Base-by-base conservation (phyloP, 2,329 filamentous ascomycete genomes). In the Fusarium heterosporum region DNA sequence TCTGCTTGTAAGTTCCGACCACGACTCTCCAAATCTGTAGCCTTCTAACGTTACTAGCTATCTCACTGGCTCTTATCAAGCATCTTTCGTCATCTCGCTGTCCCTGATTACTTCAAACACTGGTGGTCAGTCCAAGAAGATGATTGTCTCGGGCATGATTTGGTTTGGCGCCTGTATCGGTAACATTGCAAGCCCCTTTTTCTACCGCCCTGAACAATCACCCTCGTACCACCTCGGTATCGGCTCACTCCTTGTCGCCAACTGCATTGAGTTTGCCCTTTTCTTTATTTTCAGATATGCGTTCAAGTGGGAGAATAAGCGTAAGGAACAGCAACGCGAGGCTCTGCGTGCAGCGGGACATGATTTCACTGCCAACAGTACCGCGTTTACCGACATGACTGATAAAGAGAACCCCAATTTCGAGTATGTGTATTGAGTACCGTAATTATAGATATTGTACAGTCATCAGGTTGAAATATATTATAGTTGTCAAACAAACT, bases 181-280 rank as follows among this genome's bases (percentile, higher is more conserved):
- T 7, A 89, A 89, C 69, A 87, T 89, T 40, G 83, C 81, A 6
- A 84, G 87, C 0, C 88, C 88, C 0, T 89, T 89, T 74, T 89
- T 89, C 76, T 90, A 88, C 74, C 83, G 83, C 49, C 76, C 81
- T 0, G 71, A 79, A n/a, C 85, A 90, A 64, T 78, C 80, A 4
- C 80, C 79, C 6, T 74, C 73, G 6, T 82, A 82, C 26, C 72
- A 69, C 13, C 73, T 79, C 1, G 81, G 80, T 9, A 81, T 82
- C 39, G 77, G 76, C 14, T 79, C 78, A 0, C 75, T 82, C n/a
- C 74, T 83, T 16, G 77, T 80, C 4, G 74, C 78, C 19, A 78
- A 81, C 69, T 76, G 77, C 30, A 61, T 80, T 6, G 79, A 82
- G 61, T 64, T 81, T 2, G 60, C 61, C 6, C 70, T 81, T 3